A percentile compares a stretch with the other conserved stretches of the same genome.
Conservation (phyloP, 2,329 filamentous ascomycete species). For the Orbilia quercus region DNA sequence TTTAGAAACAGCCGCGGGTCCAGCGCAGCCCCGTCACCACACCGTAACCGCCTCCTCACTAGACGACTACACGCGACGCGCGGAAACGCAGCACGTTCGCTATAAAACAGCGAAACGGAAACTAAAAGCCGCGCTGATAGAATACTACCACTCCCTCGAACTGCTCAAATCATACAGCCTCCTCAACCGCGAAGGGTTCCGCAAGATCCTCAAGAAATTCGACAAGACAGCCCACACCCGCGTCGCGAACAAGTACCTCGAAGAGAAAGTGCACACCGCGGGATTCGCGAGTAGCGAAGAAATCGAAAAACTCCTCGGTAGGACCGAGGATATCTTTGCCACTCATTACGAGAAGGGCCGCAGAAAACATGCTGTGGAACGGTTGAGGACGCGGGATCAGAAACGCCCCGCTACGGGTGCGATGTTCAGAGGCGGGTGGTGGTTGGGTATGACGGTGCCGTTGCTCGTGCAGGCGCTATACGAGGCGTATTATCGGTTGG, state of each 20-base stretch:
- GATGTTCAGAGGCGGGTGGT: conserved; percentile 72
- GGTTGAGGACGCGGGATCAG: conserved; percentile 76
- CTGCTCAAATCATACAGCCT: conserved; percentile 90
- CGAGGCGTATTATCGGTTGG: conserved; percentile 24
- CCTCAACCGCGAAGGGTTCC: conserved; percentile 90
- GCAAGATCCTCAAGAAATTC: conserved; percentile 99
- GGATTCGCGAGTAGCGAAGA: conserved; percentile 92
- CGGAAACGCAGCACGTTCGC: conserved; percentile 68
- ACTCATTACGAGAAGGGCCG: conserved; percentile 95
- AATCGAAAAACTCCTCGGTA: conserved; percentile 80
- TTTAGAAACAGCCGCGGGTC: conserved; percentile 54
- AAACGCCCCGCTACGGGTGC: conserved; percentile 70
- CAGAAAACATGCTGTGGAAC: conserved; percentile 87
- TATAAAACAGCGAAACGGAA: conserved; percentile 92
- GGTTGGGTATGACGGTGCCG: conserved; percentile 75
- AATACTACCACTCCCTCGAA: conserved; percentile 92
- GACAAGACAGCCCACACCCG: conserved; percentile 87
- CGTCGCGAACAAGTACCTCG: conserved; percentile 83
- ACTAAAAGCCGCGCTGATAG: conserved; percentile 87
- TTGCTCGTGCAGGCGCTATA: conserved; percentile 72
- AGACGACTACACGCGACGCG: conserved; percentile 67
- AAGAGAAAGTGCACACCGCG: conserved; percentile 87
- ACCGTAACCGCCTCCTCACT: conserved; percentile 60
- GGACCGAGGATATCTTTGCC: conserved; percentile 90
- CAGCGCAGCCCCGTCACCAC: conserved; percentile 63